A percentile compares a stretch with the other conserved stretches of the same genome.
Conservation (phyloP, 805 yeast genomes). For the Hanseniaspora clermontiae region DNA sequence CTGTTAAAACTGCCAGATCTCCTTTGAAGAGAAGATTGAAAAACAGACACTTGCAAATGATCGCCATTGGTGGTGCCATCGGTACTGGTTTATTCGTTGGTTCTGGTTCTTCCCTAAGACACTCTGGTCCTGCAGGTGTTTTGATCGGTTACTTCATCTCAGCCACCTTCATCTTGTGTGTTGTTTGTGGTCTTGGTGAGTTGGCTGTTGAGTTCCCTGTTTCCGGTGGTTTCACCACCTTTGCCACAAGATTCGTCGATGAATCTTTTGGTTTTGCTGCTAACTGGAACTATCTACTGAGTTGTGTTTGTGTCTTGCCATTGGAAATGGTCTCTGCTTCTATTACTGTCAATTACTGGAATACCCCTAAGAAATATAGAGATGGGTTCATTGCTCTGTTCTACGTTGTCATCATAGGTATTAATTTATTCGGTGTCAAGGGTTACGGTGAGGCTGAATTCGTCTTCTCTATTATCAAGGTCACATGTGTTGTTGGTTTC, state of each 20-base stretch:
- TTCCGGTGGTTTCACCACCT: conserved; percentile 53
- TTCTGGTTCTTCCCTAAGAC: conserved; percentile 46
- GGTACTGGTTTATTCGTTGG: conserved; percentile 70
- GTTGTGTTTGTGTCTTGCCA: conserved; percentile 41
- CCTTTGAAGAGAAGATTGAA: conserved; percentile 46
- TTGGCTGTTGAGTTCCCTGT: conserved; percentile 48
- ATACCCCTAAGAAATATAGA: conserved; percentile 34
- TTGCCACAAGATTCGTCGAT: conserved; percentile 46
- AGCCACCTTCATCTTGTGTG: conserved; percentile 44
- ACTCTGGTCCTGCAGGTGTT: conserved; percentile 63
- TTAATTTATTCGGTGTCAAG: conserved; percentile 43
- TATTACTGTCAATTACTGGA: conserved; percentile 42
- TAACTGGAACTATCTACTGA: conserved; percentile 45
- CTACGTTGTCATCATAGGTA: conserved; percentile 34
- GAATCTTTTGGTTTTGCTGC: conserved; percentile 50
- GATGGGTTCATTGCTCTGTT: conserved; percentile 40
- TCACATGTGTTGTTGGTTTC: conserved; percentile 40
- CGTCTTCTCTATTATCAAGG: conserved; percentile 36
- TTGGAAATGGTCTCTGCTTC: conserved; percentile 43
- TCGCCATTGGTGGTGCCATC: conserved; percentile 58
- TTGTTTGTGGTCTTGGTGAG: conserved; percentile 52
- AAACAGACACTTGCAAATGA: conserved; percentile 47
- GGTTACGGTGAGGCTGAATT: conserved; percentile 46
- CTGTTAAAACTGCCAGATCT: conserved; percentile 36
- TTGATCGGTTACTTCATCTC: conserved; percentile 42